Evolutionary conservation across 345 rosid species (phyloP).

Genomic region (Melaleuca quinquenervia): DNA sequence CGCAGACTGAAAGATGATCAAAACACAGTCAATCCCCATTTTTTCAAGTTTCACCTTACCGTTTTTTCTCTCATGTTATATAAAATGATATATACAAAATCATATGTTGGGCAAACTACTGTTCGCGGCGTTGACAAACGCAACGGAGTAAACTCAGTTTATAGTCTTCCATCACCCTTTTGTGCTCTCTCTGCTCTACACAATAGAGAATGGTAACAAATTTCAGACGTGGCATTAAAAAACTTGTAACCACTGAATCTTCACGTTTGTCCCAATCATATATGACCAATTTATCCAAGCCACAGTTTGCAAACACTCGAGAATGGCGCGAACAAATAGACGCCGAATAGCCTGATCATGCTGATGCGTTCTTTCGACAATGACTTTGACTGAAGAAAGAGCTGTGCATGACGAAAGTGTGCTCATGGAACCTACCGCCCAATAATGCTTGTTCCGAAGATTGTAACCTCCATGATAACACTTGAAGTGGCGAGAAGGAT

Average conservation of each 20-base stretch:
- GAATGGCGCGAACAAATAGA: neutral
- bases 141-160: neutral
- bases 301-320: neutral
- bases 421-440: conserved; percentile 43
- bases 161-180: neutral
- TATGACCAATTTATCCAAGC: neutral
- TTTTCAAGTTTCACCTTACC: neutral
- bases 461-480: conserved; percentile 42
- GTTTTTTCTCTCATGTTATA: neutral
- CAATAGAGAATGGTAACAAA: neutral
- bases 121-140: neutral
- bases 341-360: neutral
- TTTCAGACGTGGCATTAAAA: neutral
- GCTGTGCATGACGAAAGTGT: neutral
- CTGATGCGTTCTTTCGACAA: neutral
- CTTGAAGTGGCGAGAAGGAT: conserved; percentile 45
- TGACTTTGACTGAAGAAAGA: neutral
- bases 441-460: conserved; percentile 49
- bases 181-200: neutral
- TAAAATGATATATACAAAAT: neutral
- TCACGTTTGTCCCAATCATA: neutral
- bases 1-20: conserved; percentile 45
- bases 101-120: neutral
- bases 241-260: neutral
- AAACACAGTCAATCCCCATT: neutral